These are phyloP conservation scores for Avena sativa DNA, from an alignment of 176 grass and related monocot genomes.

Conservation along the genomic window DNA sequence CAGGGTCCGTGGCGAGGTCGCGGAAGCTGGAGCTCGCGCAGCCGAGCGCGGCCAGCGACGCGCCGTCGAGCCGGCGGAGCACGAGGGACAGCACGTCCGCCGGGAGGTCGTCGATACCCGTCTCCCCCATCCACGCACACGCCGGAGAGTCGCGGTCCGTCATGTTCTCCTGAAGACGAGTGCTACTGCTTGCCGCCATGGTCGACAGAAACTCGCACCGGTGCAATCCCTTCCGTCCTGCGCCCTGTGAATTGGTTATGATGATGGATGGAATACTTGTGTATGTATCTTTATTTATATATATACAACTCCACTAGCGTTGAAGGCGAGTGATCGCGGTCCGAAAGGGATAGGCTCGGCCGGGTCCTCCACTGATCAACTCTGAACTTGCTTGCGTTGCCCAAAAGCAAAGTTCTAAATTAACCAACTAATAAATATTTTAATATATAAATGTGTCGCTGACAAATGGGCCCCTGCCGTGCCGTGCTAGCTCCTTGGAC, in stretches of 20 bases:
- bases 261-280: background rate
- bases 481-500: background rate
- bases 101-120: slow-evolving; percentile 71
- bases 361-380: background rate
- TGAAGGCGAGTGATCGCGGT: slow-evolving; percentile 34
- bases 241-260: background rate
- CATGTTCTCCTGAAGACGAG: background rate
- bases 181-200: background rate
- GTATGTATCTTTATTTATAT: slow-evolving; percentile 4
- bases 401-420: slow-evolving; percentile 21
- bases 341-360: slow-evolving; percentile 42
- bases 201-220: slow-evolving; percentile 5
- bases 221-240: background rate
- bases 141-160: slow-evolving; percentile 15
- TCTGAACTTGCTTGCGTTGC: slow-evolving; percentile 23
- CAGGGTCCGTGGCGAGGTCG: slow-evolving; percentile 53
- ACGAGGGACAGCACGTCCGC: slow-evolving; percentile 63
- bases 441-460: background rate
- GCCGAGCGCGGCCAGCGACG: slow-evolving; percentile 68
- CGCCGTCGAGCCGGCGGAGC: slow-evolving; percentile 70
- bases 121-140: background rate
- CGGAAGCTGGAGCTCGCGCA: slow-evolving; percentile 61
- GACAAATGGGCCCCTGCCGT: background rate
- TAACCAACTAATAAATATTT: too few species aligned
- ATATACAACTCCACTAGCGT: background rate